A percentile compares a stretch with the other conserved stretches of the same genome.
These are phyloP conservation scores for Amaranthus hypochondriacus DNA, from an alignment of 148 eudicot species.

Conservation along the genomic window DNA sequence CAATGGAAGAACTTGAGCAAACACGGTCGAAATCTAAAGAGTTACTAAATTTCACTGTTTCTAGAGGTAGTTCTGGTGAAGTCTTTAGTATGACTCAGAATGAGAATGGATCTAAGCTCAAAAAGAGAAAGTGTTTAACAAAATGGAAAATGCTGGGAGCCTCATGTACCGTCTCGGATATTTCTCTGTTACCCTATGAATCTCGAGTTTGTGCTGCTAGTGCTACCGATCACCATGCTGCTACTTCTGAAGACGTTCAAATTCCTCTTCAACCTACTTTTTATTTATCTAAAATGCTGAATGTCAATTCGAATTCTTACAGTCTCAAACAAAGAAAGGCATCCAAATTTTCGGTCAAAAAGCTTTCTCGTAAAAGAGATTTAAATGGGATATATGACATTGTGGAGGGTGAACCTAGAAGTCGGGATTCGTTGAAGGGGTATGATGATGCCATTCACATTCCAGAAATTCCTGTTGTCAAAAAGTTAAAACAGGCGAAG, in stretches of 20 bases:
- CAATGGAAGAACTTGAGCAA: slow-evolving; percentile 33
- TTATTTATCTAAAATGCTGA: slow-evolving; percentile 17
- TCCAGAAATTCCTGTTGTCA: slow-evolving; percentile 28
- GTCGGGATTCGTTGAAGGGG: slow-evolving; percentile 14
- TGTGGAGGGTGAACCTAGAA: slow-evolving; percentile 19
- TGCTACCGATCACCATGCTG: slow-evolving; percentile 21
- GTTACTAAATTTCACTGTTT: slow-evolving; percentile 19
- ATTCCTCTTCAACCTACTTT: slow-evolving; percentile 24
- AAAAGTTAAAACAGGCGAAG: slow-evolving; percentile 31
- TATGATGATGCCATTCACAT: slow-evolving; percentile 26
- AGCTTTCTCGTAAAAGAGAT: slow-evolving; percentile 32
- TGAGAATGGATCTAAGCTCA: slow-evolving; percentile 21
- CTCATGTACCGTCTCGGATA: slow-evolving; percentile 24
- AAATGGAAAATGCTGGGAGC: slow-evolving; percentile 31
- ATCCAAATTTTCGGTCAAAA: slow-evolving; percentile 30
- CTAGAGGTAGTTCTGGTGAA: slow-evolving; percentile 23
- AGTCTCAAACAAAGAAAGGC: slow-evolving; percentile 27
- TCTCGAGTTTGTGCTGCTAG: slow-evolving; percentile 24
- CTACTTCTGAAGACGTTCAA: slow-evolving; percentile 22
- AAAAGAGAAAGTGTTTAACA: slow-evolving; percentile 28
- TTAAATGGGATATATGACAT: slow-evolving; percentile 16
- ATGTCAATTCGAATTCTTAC: slow-evolving; percentile 22
- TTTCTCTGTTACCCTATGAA: slow-evolving; percentile 19
- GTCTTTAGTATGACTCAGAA: slow-evolving; percentile 2
- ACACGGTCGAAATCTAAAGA: slow-evolving; percentile 27